Conservation (phyloP, 495 filamentous ascomycete species). For the Acidiella bohemica region DNA sequence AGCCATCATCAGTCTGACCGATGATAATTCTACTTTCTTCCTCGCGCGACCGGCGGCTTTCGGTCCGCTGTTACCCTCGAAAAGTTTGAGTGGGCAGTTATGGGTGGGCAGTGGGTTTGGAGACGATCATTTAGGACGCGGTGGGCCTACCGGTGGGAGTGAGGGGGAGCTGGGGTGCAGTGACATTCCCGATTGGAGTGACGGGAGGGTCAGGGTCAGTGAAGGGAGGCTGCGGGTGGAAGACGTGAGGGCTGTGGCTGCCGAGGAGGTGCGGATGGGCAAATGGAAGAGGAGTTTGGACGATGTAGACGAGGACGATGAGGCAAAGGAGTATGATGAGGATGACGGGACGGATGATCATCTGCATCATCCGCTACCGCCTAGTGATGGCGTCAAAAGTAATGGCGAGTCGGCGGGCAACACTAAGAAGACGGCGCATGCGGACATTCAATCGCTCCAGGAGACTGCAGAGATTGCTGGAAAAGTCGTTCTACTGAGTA, state of each 20-base stretch:
- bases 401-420: constrained; percentile 21
- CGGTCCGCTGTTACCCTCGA: constrained; percentile 60
- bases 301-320: constrained; percentile 5
- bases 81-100: constrained; percentile 68
- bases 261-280: constrained; percentile 1
- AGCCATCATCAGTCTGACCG: constrained; percentile 87
- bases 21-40: constrained; percentile 97
- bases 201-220: constrained; percentile 29
- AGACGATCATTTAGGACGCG: constrained; percentile 51
- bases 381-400: constrained; percentile 34
- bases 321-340: neutral
- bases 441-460: constrained; percentile 89
- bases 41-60: constrained; percentile 86
- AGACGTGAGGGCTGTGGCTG: neutral
- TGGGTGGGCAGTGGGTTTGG: constrained; percentile 87
- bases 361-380: constrained; percentile 54
- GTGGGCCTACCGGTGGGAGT: constrained; percentile 34
- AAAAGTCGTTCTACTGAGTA: constrained; percentile 77
- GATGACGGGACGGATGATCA: constrained; percentile 90
- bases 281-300: constrained; percentile 6
- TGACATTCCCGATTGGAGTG: constrained; percentile 87
- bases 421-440: constrained; percentile 45
- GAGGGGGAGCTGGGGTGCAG: constrained; percentile 94
- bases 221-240: constrained; percentile 3
- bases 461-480: constrained; percentile 88